Conservation (phyloP, 805 yeast genomes). For the Barnettozyma pratensis region DNA sequence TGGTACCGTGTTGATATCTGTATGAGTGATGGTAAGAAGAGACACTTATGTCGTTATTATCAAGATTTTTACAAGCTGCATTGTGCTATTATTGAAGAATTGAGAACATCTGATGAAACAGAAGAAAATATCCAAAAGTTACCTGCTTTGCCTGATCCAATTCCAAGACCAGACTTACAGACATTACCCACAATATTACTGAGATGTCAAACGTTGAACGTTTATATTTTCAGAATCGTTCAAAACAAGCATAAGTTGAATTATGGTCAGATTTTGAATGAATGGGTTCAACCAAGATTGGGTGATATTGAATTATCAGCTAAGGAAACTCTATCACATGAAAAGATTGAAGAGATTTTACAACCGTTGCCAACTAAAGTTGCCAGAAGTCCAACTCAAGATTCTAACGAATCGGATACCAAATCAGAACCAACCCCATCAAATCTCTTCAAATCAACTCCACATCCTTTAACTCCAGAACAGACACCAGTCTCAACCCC, state of each 20-base stretch:
- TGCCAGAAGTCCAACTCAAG: background rate
- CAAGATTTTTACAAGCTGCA: constrained; percentile 48
- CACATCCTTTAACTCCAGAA: background rate
- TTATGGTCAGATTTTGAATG: constrained; percentile 22
- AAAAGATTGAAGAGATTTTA: constrained; percentile 19
- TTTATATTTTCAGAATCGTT: constrained; percentile 35
- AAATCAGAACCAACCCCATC: background rate
- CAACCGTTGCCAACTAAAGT: constrained; percentile 18
- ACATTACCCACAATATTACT: constrained; percentile 27
- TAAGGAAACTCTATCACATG: constrained; percentile 13
- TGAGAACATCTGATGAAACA: constrained; percentile 11
- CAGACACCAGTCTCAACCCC: background rate
- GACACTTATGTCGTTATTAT: constrained; percentile 42
- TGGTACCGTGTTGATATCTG: constrained; percentile 47
- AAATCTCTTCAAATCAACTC: background rate
- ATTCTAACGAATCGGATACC: no score
- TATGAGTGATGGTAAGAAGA: constrained; percentile 31
- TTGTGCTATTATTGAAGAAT: constrained; percentile 25
- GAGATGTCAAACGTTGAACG: constrained; percentile 36
- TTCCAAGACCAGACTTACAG: constrained; percentile 34
- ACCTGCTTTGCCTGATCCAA: constrained; percentile 43
- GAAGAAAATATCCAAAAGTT: constrained; percentile 16
- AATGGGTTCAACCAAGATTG: constrained; percentile 26
- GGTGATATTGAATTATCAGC: constrained; percentile 27
- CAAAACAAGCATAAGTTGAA: constrained; percentile 21